phyloP scores from a whole-genome alignment of 352 stramenopile species.

The Phytophthora pini region DNA sequence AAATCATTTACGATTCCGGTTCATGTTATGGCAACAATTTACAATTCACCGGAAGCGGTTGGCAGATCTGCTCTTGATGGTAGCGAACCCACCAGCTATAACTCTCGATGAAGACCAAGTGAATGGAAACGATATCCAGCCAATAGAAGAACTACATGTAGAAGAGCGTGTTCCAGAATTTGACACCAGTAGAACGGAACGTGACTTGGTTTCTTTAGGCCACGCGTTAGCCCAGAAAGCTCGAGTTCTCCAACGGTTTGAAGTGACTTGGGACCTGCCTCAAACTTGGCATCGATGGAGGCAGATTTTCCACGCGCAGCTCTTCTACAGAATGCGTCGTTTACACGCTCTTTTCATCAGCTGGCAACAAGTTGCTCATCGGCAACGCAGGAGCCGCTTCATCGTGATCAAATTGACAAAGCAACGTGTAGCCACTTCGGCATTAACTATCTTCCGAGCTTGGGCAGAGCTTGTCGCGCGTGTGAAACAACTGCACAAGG shows the following conservation, averaged over 20 bases:
- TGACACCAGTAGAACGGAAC: not conserved
- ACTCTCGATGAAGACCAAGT: not conserved
- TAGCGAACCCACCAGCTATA: slow-evolving; percentile 4
- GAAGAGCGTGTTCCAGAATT: not conserved
- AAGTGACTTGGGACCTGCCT: slow-evolving; percentile 47
- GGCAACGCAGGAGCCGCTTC: slow-evolving; percentile 12
- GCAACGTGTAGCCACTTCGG: slow-evolving; percentile 3
- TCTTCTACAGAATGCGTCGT: slow-evolving; percentile 63
- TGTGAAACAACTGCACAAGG: slow-evolving; percentile 53
- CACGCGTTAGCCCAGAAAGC: slow-evolving; percentile 43
- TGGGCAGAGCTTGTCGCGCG: slow-evolving; percentile 53
- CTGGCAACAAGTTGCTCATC: slow-evolving; percentile 42
- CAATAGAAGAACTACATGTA: not conserved
- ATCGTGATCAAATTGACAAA: slow-evolving; percentile 31
- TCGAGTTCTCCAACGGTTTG: slow-evolving; percentile 56
- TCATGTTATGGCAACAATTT: slow-evolving; percentile 61
- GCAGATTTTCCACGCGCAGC: slow-evolving; percentile 59
- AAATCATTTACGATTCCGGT: slow-evolving; percentile 54
- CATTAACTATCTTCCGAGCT: slow-evolving; percentile 23
- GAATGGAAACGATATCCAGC: not conserved
- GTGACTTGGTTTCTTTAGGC: slow-evolving; percentile 24
- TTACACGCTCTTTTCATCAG: slow-evolving; percentile 36
- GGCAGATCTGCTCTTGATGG: slow-evolving; percentile 29
- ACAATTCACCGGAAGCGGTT: slow-evolving; percentile 35
- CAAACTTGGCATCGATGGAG: slow-evolving; percentile 64